Conservation (phyloP, 2,329 filamentous ascomycete species). For the Colletotrichum sp. region DNA sequence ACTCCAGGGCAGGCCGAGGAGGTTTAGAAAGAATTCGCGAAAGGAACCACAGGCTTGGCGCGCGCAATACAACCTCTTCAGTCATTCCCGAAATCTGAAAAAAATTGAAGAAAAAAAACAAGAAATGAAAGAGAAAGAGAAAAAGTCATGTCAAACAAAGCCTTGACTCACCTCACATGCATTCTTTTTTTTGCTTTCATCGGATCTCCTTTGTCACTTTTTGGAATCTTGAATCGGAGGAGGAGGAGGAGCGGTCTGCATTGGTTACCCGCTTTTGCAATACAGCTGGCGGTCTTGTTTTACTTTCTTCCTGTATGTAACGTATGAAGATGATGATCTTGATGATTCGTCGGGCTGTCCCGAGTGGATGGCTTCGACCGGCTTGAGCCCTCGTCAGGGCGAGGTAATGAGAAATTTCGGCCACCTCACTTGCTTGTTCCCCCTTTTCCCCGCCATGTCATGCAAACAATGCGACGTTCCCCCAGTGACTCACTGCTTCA, state of each 20-base stretch:
- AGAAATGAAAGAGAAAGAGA: background rate
- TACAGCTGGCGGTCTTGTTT: slow-evolving; percentile 17
- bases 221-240: background rate
- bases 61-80: background rate
- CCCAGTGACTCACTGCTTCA: background rate
- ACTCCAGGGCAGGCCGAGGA: slow-evolving; percentile 20
- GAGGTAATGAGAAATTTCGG: slow-evolving; percentile 42
- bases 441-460: background rate
- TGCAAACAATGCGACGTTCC: background rate
- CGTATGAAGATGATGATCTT: slow-evolving; percentile 22
- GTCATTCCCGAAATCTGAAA: background rate
- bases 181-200: background rate
- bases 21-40: background rate
- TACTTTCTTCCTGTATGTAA: background rate
- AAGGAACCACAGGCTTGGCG: slow-evolving; percentile 1
- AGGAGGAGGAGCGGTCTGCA: slow-evolving; percentile 17
- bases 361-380: slow-evolving; percentile 28
- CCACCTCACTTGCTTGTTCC: slow-evolving; percentile 31
- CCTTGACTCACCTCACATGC: slow-evolving; percentile 31
- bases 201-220: slow-evolving; percentile 8
- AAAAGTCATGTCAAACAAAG: slow-evolving; percentile 4
- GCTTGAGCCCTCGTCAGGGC: slow-evolving; percentile 36
- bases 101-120: background rate
- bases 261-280: slow-evolving; percentile 24
- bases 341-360: slow-evolving; percentile 26